phyloP scores from a whole-genome alignment of 208 protist species.

The Acanthamoeba polyphaga region DNA sequence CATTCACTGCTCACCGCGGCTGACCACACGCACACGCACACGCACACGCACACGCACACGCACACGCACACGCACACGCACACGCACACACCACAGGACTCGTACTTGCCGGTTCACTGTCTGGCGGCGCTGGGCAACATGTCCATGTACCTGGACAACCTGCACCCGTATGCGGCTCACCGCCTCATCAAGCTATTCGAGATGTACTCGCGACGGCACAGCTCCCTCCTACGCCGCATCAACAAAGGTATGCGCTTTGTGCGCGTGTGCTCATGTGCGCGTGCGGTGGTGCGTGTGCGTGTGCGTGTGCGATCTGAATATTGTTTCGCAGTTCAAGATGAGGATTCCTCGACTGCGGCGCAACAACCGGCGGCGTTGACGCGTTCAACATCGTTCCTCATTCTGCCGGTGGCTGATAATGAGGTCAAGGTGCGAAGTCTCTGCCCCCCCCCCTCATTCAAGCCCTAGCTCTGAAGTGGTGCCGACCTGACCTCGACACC shows the following conservation, averaged over 20 bases:
- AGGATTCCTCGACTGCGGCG: background rate
- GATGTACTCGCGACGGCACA: background rate
- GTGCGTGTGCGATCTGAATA: too few species aligned
- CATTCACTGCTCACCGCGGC: too few species aligned
- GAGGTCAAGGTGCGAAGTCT: background rate
- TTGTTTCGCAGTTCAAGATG: background rate
- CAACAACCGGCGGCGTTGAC: background rate
- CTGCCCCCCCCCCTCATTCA: background rate
- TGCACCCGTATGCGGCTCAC: constrained; percentile 57
- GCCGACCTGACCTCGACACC: background rate
- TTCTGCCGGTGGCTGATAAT: background rate
- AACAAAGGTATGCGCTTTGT: background rate
- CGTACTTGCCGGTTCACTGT: constrained; percentile 55
- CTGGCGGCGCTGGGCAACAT: constrained; percentile 64
- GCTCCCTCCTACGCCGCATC: background rate
- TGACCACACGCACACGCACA: too few species aligned
- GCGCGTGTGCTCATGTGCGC: too few species aligned
- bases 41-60: too few species aligned
- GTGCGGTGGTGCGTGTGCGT: too few species aligned
- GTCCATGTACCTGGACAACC: background rate
- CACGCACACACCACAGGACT: background rate
- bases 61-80: too few species aligned
- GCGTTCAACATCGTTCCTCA: background rate
- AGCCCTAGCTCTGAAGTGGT: background rate
- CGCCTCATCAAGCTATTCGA: constrained; percentile 62